Evolutionary conservation across 805 yeast species (phyloP).

Genomic region (Ogataea haglerorum): DNA sequence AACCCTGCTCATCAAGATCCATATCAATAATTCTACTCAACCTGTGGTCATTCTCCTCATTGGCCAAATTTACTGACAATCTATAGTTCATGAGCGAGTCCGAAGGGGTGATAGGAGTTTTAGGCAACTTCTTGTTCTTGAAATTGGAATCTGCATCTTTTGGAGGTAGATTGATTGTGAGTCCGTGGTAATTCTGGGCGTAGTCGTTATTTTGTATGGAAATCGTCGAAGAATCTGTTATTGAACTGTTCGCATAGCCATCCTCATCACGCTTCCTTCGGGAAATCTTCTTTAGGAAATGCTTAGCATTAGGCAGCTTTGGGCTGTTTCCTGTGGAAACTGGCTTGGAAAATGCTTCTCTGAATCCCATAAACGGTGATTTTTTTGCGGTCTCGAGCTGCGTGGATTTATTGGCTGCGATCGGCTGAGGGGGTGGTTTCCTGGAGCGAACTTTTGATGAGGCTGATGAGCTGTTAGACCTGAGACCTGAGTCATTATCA

Average conservation of each 20-base stretch:
- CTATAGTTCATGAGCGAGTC: constrained; percentile 28
- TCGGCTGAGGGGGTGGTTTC: constrained; percentile 19
- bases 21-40: constrained; percentile 20
- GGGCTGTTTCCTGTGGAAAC: constrained; percentile 14
- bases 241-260: constrained; percentile 1
- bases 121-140: constrained; percentile 18
- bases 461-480: constrained; percentile 8
- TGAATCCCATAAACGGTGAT: constrained; percentile 22
- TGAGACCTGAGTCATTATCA: not conserved
- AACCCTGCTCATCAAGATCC: constrained; percentile 8
- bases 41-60: constrained; percentile 21
- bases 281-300: constrained; percentile 21
- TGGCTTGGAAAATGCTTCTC: constrained; percentile 22
- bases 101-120: constrained; percentile 24
- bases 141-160: constrained; percentile 1
- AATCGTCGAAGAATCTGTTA: constrained; percentile 5
- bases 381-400: constrained; percentile 12
- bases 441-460: constrained; percentile 14
- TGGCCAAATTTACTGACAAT: constrained; percentile 22
- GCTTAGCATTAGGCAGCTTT: constrained; percentile 19
- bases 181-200: constrained; percentile 9
- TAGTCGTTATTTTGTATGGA: constrained; percentile 7
- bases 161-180: constrained; percentile 14
- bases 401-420: not conserved
- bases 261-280: constrained; percentile 17